Base-by-base conservation (phyloP, 2,329 filamentous ascomycete genomes). In the Xylaria hypoxylon region DNA sequence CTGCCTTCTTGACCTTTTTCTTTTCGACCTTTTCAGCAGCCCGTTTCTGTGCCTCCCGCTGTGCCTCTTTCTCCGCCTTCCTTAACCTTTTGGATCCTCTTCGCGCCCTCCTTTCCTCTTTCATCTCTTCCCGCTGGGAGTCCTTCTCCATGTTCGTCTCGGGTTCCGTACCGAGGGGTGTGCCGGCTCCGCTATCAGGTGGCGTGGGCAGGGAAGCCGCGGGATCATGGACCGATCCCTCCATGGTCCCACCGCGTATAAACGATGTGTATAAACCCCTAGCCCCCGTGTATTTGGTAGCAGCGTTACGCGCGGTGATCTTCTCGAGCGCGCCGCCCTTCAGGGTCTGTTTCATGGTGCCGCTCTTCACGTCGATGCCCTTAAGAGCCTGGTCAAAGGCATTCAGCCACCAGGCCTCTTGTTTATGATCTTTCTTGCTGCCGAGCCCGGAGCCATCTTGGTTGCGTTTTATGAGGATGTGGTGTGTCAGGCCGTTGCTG, bases 391-490 rank as follows among this genome's bases (percentile, higher is more conserved):
- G 90, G 79, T 98, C 95, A 72, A 97, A 97, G 11, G 96, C 96
- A 65, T 93, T 91, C 80, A 97, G 85, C 96, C 96, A 99, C 96
- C 96, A 99, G 78, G 97, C 94, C 77, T 97, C 95, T 72, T 85
- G 87, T 24, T 86, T 87, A 68, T 85, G 85, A 69, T 89, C 86
- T 64, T 85, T 83, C 78, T 92, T 93, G 77, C 92, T 89, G 61
- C 95, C 95, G 5, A 98, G 83, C 26, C 95, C 95, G 59, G 92
- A 85, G 31, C 87, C 91, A 78, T 97, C 92, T 73, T 90, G 86
- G 80, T 97, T 97, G 73, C 92, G 90, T 65, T 91, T 89, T 63
- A 97, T 86, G 42, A 97, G 88, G 31, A 98, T 86, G 5, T 95
- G 95, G 73, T 92, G 92, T 28, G 90, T 89, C 61, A 98, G 89